Base-by-base conservation (phyloP, 2,329 filamentous ascomycete species). In the Incumbomyces lentus region DNA sequence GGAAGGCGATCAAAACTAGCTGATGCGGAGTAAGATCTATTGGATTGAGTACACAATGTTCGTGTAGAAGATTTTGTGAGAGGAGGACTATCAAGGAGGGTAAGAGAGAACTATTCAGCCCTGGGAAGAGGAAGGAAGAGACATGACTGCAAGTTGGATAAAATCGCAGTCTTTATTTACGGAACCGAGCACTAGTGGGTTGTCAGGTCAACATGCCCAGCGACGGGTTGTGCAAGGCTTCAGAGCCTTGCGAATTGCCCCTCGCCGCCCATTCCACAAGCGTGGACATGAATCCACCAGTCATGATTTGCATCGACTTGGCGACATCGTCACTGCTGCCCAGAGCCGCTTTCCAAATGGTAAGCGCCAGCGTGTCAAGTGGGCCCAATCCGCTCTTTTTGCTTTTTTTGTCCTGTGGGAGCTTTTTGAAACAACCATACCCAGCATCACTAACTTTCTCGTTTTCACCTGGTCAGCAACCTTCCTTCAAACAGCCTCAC, bases 41-140 rank as follows among this genome's bases (percentile, higher is more conserved):
- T 62, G 57, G 59, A 64, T 54, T 64, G 43, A 11, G 60, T 51
- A 61, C 55, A 59, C 50, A 58, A 58, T 60, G 53, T 58, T 60
- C 54, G 54, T 60, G 59, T 57, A 54, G 52, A 54, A 64, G 64
- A 61, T 58, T 63, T 50, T 55, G 54, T 56, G 53, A 57, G 58
- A 56, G 44, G 52, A 57, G 55, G 22, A 26, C 22, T 26, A 26
- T 26, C 22, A 8, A 26, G 22, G 22, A 26, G 4, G 22, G 22
- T 26, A 8, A 5, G 22, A 8, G 22, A 26, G 22, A 26, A 8
- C 22, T 26, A 8, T 26, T 26, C 8, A 8, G 22, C 8, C 8
- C 22, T 4, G 8, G 22, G 22, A 26, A 35, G 17, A 36, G 40
- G 35, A 44, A 19, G 19, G 19, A 31, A 12, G 12, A 33, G 22